Evolutionary conservation across 345 rosid species (phyloP), one percentile per base, ranked within the genome.

Genomic region (Physaria fendleri): DNA sequence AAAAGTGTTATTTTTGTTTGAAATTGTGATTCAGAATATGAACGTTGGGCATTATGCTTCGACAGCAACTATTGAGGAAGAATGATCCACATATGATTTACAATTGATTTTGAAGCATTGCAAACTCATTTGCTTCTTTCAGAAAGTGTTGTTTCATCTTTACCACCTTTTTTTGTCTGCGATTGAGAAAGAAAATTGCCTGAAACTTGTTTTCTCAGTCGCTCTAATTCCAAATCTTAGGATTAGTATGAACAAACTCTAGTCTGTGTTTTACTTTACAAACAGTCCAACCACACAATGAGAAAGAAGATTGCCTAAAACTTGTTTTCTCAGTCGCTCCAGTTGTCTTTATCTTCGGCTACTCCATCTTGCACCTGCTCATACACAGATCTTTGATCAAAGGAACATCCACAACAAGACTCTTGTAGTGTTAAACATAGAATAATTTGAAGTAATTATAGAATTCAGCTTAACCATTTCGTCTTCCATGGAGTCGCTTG

Each of bases 261-360:
- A 2, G n/a, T n/a, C n/a, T n/a, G n/a, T n/a, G n/a, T n/a, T n/a
- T n/a, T n/a, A n/a, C n/a, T n/a, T n/a, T n/a, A n/a, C n/a, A n/a
- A n/a, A n/a, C n/a, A n/a, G n/a, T n/a, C n/a, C n/a, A n/a, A n/a
- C n/a, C 8, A 39, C 51, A 57, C 16, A 18, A 6, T 11, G 23
- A 43, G 55, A 42, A 24, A 25, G 17, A 15, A 25, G 46, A 18
- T 30, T 54, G 7, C 6, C 10, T 16, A 21, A 9, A 24, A 50
- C 45, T 6, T 50, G 37, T 15, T 7, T 20, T 9, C 22, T 58
- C 51, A 45, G 73, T 91, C 92, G 16, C 90, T 85, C 90, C 98
- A 84, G 48, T 76, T 77, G 68, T 91, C 92, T 60, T 53, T 63
- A 65, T 91, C 96, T 66, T 75, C 77, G 12, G 67, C 56, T 16